Evolutionary conservation across 345 rosid species (phyloP), one percentile per base, ranked within the genome.

Genomic region (Gossypioides kirkii): DNA sequence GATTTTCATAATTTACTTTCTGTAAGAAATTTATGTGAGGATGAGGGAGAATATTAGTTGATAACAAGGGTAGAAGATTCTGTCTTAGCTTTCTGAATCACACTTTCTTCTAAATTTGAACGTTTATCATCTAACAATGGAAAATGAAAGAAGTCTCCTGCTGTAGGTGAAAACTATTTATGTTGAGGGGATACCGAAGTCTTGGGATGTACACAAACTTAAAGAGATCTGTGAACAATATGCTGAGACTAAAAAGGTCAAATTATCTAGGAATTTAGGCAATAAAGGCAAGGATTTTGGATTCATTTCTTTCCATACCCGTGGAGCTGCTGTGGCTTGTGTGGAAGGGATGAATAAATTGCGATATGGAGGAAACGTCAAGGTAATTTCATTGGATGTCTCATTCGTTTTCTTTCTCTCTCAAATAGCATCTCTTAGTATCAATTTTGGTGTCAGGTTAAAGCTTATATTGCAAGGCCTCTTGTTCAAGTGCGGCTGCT

Each of bases 151-250:
- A 49, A 20, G 67, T 72, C 45, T 68, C 65, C 12, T 46, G 32
- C 46, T 74, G 78, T 47, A 78, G 78, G 81, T 78, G 43, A 64
- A 72, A 72, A 72, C 82, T 50, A 65, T 79, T 50, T 66, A 67
- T 52, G 26, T 75, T 10, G 45, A 79, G 26, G 73, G 79, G 58
- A 53, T 61, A 61, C 68, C 76, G 1, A 76, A 68, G 73, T 70
- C 67, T 66, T 79, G 82, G 82, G 49, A 66, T 67, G 74, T 32
- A 61, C 61, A 67, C 58, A 79, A 67, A 50, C 70, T 79, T 47
- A 36, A 61, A 73, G 74, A 43, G 71, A 66, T 61, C 10, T 67
- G 79, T 52, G 65, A 76, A 61, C 74, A 61, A 61, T 79, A 56
- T 79, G 82, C 76, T 14, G 64, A 58, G 53, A 71, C 76, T 23